Percentiles rank a stretch among this genome's conserved stretches.
These are phyloP conservation scores for Penicillium palitans DNA, from an alignment of 2,329 filamentous ascomycete species.

Conservation along the genomic window DNA sequence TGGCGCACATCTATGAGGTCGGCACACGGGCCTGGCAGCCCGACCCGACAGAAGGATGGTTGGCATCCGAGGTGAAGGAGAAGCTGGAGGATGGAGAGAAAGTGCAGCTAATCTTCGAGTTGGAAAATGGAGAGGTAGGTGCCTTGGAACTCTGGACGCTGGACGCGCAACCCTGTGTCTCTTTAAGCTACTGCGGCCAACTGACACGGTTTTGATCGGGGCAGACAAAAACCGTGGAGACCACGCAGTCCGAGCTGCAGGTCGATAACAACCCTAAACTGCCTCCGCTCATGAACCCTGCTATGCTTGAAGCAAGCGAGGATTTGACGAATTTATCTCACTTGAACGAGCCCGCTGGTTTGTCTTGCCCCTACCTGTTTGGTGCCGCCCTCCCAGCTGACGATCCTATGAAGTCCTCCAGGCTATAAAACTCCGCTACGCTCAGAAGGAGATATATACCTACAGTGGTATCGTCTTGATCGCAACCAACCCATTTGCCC, in stretches of 20 bases:
- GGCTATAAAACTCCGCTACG: conserved; percentile 94
- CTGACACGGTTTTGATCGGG: conserved; percentile 20
- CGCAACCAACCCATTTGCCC: conserved; percentile 95
- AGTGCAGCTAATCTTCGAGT: conserved; percentile 79
- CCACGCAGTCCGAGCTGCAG: conserved; percentile 73
- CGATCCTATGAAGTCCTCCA: conserved; percentile 69
- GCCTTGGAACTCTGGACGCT: not conserved
- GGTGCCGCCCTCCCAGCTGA: conserved; percentile 21
- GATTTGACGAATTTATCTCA: conserved; percentile 96
- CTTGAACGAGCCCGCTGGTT: conserved; percentile 96
- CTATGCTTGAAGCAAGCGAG: conserved; percentile 97
- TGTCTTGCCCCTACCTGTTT: conserved; percentile 27
- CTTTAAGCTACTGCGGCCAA: not conserved
- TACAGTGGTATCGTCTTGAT: conserved; percentile 99
- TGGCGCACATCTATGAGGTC: conserved; percentile 95
- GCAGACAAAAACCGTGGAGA: conserved; percentile 76
- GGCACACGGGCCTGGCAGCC: conserved; percentile 98
- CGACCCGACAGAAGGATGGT: conserved; percentile 92
- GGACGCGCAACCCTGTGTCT: not conserved
- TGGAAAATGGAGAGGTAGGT: conserved; percentile 88
- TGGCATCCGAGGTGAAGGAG: conserved; percentile 89
- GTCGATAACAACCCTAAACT: conserved; percentile 74
- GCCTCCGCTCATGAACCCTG: conserved; percentile 94
- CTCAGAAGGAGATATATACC: conserved; percentile 99
- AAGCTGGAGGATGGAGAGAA: conserved; percentile 84